Percentiles rank a stretch among this genome's conserved stretches.
These are phyloP conservation scores for Perilla frutescens DNA, from an alignment of 257 asterid species.

Conservation along the genomic window DNA sequence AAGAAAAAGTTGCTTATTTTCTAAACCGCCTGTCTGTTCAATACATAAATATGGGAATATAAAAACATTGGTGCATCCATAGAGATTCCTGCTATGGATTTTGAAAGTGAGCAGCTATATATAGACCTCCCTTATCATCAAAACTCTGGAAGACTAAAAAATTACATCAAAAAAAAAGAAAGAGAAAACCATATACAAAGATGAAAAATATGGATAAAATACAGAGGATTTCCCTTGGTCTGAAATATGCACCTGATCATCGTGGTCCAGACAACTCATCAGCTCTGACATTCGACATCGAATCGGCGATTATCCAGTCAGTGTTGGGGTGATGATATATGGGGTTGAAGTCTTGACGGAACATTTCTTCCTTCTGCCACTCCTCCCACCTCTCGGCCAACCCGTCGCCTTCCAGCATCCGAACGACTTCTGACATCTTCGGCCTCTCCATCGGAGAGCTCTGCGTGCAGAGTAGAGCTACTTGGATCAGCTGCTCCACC, in stretches of 20 bases:
- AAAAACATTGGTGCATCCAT: conserved; percentile 24
- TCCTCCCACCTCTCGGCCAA: conserved; percentile 94
- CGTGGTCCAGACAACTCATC: conserved; percentile 88
- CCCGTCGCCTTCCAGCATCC: conserved; percentile 94
- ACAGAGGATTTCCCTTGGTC: neutral
- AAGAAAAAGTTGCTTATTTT: neutral
- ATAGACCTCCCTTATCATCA: conserved; percentile 25
- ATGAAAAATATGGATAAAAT: conserved; percentile 24
- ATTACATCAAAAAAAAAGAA: neutral
- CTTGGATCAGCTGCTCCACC: conserved; percentile 88
- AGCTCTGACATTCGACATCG: conserved; percentile 65
- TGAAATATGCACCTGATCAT: conserved; percentile 33
- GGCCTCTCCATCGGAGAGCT: conserved; percentile 76
- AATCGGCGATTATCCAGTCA: conserved; percentile 68
- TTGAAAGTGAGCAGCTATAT: conserved; percentile 25
- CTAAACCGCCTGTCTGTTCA: conserved; percentile 30
- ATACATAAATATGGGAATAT: conserved; percentile 26
- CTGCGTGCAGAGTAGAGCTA: conserved; percentile 84
- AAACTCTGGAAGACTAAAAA: conserved; percentile 23
- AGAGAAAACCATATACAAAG: conserved; percentile 37
- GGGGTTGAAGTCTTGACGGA: conserved; percentile 64
- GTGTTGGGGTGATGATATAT: conserved; percentile 58
- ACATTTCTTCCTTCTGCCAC: conserved; percentile 89
- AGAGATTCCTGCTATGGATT: conserved; percentile 30
- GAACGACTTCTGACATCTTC: conserved; percentile 87